Evolutionary conservation across 768 basidiomycete species (phyloP).

Genomic region (Mycena crocata): DNA sequence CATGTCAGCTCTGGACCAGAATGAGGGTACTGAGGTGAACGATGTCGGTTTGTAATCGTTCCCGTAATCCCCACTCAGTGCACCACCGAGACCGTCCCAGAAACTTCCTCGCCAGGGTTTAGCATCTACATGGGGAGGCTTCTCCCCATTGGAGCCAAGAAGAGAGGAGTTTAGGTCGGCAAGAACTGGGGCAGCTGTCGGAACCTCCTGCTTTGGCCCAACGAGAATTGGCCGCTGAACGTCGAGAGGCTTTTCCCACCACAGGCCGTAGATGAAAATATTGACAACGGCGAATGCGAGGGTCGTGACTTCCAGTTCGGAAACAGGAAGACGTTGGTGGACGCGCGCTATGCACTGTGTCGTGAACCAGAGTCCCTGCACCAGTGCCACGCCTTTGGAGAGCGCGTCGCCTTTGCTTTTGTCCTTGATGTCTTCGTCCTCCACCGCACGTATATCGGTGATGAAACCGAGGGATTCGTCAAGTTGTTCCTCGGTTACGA

Average conservation of each 20-base stretch:
- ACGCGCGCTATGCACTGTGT: no score
- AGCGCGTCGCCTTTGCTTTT: no score
- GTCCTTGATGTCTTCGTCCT: no score
- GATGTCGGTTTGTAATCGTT: neutral
- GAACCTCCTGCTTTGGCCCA: neutral
- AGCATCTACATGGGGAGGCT: no score
- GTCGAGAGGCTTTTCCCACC: slow-evolving; percentile 55
- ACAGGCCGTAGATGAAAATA: slow-evolving; percentile 43
- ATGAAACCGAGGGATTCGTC: no score
- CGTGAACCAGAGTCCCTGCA: no score
- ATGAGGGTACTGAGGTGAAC: neutral
- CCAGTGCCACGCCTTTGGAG: no score
- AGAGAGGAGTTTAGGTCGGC: no score
- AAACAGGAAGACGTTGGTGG: slow-evolving; percentile 47
- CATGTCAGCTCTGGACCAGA: neutral
- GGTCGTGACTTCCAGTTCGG: slow-evolving; percentile 50
- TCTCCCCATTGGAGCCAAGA: no score
- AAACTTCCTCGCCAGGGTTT: neutral
- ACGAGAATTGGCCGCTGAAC: slow-evolving; percentile 39
- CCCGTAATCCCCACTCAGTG: neutral
- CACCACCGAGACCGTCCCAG: neutral
- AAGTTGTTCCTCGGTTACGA: no score
- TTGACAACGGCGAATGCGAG: slow-evolving; percentile 48
- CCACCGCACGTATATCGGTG: no score
- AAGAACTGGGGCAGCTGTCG: no score